Evolutionary conservation across 192 early-diverging fungal species (phyloP).

Genomic region (Gryganskiella cystojenkinii): DNA sequence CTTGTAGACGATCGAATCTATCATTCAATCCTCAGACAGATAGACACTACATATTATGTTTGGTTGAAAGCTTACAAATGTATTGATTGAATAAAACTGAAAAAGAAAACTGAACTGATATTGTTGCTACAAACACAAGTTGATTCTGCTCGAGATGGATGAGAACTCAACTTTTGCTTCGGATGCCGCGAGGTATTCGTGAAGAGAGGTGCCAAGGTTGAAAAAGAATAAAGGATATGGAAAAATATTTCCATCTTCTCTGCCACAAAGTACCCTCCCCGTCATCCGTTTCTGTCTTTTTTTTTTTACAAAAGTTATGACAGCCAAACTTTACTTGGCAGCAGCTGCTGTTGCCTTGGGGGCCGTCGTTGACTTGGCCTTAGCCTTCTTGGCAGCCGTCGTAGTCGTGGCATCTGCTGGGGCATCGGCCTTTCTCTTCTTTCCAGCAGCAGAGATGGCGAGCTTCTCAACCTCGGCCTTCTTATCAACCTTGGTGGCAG

Average conservation of each 20-base stretch:
- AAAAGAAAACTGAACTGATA: neutral
- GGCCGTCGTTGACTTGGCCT: constrained; percentile 31
- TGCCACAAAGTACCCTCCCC: no score
- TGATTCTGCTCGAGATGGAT: no score
- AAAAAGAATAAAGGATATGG: neutral
- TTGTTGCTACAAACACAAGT: no score
- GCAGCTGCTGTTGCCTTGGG: constrained; percentile 27
- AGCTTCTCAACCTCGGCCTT: constrained; percentile 15
- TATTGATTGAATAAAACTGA: no score
- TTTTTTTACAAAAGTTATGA: neutral
- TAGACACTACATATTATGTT: constrained; percentile 6
- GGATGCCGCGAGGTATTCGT: neutral
- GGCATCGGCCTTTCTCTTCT: constrained; percentile 46
- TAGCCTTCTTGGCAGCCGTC: constrained; percentile 35
- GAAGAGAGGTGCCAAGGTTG: neutral
- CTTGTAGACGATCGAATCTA: constrained; percentile 26
- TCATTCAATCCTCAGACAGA: constrained; percentile 25
- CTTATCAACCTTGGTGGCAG: constrained; percentile 20
- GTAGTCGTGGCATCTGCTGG: constrained; percentile 14
- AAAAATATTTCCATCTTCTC: no score
- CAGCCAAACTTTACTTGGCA: constrained; percentile 22
- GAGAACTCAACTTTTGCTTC: neutral
- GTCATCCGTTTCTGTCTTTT: neutral
- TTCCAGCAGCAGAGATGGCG: constrained; percentile 22
- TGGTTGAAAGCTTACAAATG: constrained; percentile 9